These are phyloP conservation scores for Akanthomyces muscarius DNA, from an alignment of 2,329 filamentous ascomycete genomes.

Conservation along the genomic window DNA sequence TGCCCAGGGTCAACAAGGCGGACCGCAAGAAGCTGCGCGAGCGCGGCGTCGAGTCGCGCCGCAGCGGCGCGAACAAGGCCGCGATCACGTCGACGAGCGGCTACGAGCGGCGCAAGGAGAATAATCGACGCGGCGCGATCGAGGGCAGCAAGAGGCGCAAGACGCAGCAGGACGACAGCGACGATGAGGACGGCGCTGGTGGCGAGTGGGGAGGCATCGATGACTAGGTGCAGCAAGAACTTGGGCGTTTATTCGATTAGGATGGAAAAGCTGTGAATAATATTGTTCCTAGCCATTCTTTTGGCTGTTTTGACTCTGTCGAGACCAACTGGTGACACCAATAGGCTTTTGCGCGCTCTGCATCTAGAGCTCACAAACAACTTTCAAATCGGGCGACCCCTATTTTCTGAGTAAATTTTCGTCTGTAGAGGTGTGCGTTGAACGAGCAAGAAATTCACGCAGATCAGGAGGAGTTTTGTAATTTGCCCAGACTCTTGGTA, in stretches of 20 bases:
- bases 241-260: not conserved
- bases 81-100: slow-evolving; percentile 82
- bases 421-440: not conserved
- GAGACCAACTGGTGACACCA: not conserved
- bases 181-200: slow-evolving; percentile 29
- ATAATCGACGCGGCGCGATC: slow-evolving; percentile 62
- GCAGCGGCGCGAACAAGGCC: slow-evolving; percentile 38
- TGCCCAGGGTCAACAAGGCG: slow-evolving; percentile 79
- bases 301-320: not conserved
- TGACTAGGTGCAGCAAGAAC: slow-evolving; percentile 27
- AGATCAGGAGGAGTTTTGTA: not conserved
- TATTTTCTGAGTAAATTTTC: not conserved
- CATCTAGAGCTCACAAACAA: too few species aligned
- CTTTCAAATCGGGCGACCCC: not conserved
- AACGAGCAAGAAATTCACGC: not conserved
- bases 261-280: not conserved
- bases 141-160: slow-evolving; percentile 57
- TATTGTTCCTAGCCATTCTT: not conserved
- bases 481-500: slow-evolving; percentile 12
- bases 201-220: slow-evolving; percentile 49
- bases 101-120: slow-evolving; percentile 65
- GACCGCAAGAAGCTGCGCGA: slow-evolving; percentile 79
- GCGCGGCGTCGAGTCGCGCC: slow-evolving; percentile 71
- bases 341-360: not conserved
- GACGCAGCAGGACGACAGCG: slow-evolving; percentile 28